Conservation (phyloP, 1,284 basidiomycete species). For the Ceratobasidium sp. region DNA sequence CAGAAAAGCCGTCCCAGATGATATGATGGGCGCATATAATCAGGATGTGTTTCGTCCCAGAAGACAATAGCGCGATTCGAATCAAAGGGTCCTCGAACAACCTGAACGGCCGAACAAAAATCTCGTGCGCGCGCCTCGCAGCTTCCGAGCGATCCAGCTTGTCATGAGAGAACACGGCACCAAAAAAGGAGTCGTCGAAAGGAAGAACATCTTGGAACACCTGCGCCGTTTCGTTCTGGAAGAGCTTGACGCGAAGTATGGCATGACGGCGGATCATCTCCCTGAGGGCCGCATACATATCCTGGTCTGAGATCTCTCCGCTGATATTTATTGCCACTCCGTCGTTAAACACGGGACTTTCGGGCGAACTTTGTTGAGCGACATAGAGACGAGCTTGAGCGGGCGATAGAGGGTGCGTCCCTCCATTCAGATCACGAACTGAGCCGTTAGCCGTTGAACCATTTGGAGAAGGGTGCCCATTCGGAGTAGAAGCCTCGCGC, state of each 20-base stretch:
- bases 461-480: not conserved
- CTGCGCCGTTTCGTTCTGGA: not conserved
- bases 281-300: not conserved
- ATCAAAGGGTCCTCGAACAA: not conserved
- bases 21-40: conserved; percentile 16
- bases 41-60: not conserved
- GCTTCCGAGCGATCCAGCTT: not conserved
- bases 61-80: not conserved
- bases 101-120: not conserved
- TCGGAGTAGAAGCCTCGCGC: not conserved
- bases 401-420: not conserved
- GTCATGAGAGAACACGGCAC: not conserved
- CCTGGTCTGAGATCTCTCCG: not conserved
- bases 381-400: not conserved
- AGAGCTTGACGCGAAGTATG: not conserved
- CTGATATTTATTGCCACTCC: not conserved
- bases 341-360: not conserved
- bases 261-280: not conserved
- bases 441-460: not conserved
- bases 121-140: not conserved
- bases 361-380: not conserved
- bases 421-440: not conserved
- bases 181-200: not conserved
- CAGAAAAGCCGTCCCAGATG: conserved; percentile 17
- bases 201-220: not conserved